phyloP scores from a whole-genome alignment of 495 filamentous ascomycete genomes.

The Tuber indicum region DNA sequence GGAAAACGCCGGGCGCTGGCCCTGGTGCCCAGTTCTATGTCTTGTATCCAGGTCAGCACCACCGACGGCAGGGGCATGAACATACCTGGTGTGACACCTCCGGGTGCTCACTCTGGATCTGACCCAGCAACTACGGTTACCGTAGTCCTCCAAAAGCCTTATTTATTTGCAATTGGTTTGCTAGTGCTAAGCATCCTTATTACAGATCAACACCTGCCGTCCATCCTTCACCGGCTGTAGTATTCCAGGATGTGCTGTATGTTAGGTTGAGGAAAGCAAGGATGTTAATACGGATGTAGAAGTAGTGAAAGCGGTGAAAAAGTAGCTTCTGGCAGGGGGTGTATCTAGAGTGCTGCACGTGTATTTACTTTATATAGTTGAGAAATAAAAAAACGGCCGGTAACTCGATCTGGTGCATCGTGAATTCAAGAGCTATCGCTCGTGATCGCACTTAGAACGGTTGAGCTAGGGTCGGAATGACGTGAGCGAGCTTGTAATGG shows the following conservation, averaged over 20 bases:
- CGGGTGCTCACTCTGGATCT: constrained; percentile 50
- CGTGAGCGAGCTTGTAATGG: background rate
- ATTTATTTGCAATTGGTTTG: background rate
- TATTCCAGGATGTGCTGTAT: background rate
- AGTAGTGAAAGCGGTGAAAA: background rate
- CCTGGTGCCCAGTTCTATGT: constrained; percentile 51
- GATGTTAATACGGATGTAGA: background rate
- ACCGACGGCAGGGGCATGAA: constrained; percentile 47
- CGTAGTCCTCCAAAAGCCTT: constrained; percentile 32
- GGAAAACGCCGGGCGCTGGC: constrained; percentile 26
- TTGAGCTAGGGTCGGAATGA: background rate
- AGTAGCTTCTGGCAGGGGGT: background rate
- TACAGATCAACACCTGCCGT: constrained; percentile 19
- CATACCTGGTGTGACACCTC: constrained; percentile 48
- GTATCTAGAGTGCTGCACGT: background rate
- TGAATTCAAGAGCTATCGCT: background rate
- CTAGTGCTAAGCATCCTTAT: background rate
- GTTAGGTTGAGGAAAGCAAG: background rate
- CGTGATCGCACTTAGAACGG: background rate
- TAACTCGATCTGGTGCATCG: background rate
- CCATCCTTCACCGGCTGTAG: constrained; percentile 11
- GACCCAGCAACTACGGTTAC: constrained; percentile 48
- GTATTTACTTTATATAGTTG: background rate
- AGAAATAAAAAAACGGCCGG: background rate
- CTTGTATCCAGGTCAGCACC: constrained; percentile 14